Percentiles rank a stretch among this genome's conserved stretches.
phyloP scores from a whole-genome alignment of 495 filamentous ascomycete species.

The Venustampulla echinocandica region DNA sequence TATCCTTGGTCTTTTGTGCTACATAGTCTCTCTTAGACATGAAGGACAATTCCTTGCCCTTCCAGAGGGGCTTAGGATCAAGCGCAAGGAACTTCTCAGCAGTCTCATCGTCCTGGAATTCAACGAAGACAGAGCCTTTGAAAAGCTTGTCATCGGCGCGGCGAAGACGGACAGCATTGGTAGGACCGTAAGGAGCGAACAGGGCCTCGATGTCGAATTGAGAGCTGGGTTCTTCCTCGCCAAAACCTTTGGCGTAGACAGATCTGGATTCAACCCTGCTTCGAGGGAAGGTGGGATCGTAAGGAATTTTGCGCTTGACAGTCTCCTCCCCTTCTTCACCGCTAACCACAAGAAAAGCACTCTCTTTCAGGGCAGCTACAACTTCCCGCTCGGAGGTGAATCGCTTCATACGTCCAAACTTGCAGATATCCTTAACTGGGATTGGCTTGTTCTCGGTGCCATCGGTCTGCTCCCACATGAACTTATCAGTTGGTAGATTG shows the following conservation, averaged over 20 bases:
- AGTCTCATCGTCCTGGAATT: conserved; percentile 68
- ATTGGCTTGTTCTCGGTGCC: conserved; percentile 74
- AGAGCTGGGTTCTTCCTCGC: conserved; percentile 62
- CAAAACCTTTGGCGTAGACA: conserved; percentile 74
- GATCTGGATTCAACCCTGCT: conserved; percentile 25
- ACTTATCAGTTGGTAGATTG: conserved; percentile 82
- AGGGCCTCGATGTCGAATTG: conserved; percentile 93
- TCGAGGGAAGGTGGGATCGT: conserved; percentile 31
- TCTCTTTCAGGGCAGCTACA: conserved; percentile 70
- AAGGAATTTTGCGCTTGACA: conserved; percentile 66
- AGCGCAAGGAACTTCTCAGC: conserved; percentile 68
- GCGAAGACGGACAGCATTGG: conserved; percentile 80
- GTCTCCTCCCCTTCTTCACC: conserved; percentile 51
- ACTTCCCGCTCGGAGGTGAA: conserved; percentile 80
- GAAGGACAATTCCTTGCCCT: conserved; percentile 62
- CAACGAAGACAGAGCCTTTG: conserved; percentile 93
- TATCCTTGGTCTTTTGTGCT: conserved; percentile 65
- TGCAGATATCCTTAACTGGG: conserved; percentile 61
- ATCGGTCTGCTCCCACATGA: conserved; percentile 66
- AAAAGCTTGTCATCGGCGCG: conserved; percentile 60
- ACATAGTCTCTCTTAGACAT: conserved; percentile 85
- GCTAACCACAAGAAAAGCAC: conserved; percentile 55
- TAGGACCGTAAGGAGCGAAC: conserved; percentile 70
- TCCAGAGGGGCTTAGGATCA: conserved; percentile 75
- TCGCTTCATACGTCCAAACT: conserved; percentile 87